Evolutionary conservation across 768 basidiomycete genomes (phyloP).

Genomic region (Hemileccinum impolitum): DNA sequence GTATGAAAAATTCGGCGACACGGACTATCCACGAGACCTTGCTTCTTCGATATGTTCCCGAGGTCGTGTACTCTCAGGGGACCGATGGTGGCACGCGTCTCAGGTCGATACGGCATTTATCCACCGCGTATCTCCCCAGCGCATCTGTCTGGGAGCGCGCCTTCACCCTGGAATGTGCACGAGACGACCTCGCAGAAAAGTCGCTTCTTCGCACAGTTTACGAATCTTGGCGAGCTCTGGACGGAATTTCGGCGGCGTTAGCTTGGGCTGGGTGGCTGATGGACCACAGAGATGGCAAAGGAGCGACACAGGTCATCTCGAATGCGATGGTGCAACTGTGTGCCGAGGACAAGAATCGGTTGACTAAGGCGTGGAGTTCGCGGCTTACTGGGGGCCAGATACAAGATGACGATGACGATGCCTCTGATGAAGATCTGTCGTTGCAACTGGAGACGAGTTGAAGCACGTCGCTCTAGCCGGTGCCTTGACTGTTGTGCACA

Average conservation of each 20-base stretch:
- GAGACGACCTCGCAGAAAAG: conserved; percentile 16
- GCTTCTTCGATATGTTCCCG: conserved; percentile 43
- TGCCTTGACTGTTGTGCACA: neutral
- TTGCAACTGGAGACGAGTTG: conserved; percentile 11
- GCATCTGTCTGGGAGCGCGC: conserved; percentile 42
- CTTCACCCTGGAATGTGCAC: conserved; percentile 34
- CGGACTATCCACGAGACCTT: conserved; percentile 44
- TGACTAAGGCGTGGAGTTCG: conserved; percentile 37
- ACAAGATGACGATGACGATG: conserved; percentile 9
- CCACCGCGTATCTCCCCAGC: conserved; percentile 40
- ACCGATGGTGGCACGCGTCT: conserved; percentile 16
- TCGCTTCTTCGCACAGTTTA: conserved; percentile 30
- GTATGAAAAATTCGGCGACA: conserved; percentile 41
- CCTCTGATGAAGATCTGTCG: conserved; percentile 12
- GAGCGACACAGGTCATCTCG: conserved; percentile 38
- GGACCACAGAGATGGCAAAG: conserved; percentile 37
- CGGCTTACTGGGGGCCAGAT: conserved; percentile 12
- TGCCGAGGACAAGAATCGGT: conserved; percentile 27
- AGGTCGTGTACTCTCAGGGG: conserved; percentile 23
- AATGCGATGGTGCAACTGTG: conserved; percentile 28
- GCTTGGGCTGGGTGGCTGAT: conserved; percentile 50
- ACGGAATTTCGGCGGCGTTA: conserved; percentile 36
- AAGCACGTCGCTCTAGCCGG: neutral
- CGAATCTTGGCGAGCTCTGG: conserved; percentile 41
- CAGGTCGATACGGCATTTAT: conserved; percentile 40